Evolutionary conservation across 176 grass and related monocot species (phyloP), one percentile per base, ranked within the genome.

Genomic region (Oryza officinalis): DNA sequence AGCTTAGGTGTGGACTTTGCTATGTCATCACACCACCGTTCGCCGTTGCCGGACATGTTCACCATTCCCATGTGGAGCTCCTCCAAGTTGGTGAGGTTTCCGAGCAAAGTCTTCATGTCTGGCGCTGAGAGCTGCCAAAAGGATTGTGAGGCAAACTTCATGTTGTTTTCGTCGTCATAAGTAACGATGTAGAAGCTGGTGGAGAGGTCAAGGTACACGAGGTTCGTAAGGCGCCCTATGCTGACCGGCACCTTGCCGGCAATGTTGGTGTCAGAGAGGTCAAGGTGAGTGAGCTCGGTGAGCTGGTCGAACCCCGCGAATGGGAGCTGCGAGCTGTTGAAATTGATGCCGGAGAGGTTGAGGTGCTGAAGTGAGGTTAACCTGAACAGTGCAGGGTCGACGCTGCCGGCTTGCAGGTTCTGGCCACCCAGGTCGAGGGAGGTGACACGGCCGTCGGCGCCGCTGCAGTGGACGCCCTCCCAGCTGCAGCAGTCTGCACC

Each of bases 81-180:
- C 30, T 65, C 74, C 31, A 95, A 31, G 27, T 81, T 81, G 44
- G 71, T 76, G 20, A 90, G 86, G 65, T 94, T 86, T 22, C 59
- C 37, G 23, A 94, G 38, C 1, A 94, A 33, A 3, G 84, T 73
- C 13, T 52, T 52, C 14, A 35, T 1, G 10, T 32, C 22, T 10
- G 89, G 87, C 32, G 87, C 67, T 52, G 4, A 64, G 8, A 23
- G 13, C 12, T 17, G 74, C n/a, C 1, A 22, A 31, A 76, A n/a
- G 30, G 32, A 17, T 13, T 50, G 13, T 50, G 47, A 50, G 47
- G 13, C 15, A 5, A 5, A 50, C 15, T 0, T 4, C 47, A 50
- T 5, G 3, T 50, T 18, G 47, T 50, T 17, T 50, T 50, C 14
- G 0, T 50, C 14, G 4, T 50, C 15, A 18, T 18, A 50, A 0